phyloP scores from a whole-genome alignment of 352 stramenopile species.

The Globisporangium spinosum region DNA sequence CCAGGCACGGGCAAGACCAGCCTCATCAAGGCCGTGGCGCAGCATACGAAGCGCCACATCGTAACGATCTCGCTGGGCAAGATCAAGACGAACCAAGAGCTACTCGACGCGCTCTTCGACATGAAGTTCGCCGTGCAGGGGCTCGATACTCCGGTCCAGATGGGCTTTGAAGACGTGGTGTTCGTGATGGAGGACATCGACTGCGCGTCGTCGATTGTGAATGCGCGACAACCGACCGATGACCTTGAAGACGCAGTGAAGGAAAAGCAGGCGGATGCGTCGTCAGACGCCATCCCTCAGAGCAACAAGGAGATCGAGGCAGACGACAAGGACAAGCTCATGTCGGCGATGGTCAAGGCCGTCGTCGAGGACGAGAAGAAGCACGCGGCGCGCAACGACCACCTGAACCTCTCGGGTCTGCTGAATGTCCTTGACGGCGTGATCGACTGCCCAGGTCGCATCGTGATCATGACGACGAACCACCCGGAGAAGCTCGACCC shows the following conservation, averaged over 20 bases:
- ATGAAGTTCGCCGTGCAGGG: conserved; percentile 39
- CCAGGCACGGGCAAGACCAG: conserved; percentile 90
- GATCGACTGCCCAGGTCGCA: conserved; percentile 85
- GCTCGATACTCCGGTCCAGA: conserved; percentile 36
- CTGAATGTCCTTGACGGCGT: conserved; percentile 91
- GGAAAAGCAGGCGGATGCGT: too few relatives aligned
- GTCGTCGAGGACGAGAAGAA: conserved; percentile 2
- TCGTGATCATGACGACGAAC: conserved; percentile 93
- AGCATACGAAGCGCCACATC: conserved; percentile 74
- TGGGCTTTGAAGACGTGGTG: conserved; percentile 64
- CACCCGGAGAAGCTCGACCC: conserved; percentile 90
- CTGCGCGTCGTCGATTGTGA: conserved; percentile 50
- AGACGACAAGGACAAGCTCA: conserved; percentile 3
- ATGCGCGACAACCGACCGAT: not conserved
- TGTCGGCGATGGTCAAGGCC: conserved; percentile 35
- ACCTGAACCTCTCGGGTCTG: conserved; percentile 49
- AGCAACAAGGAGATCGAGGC: too few relatives aligned
- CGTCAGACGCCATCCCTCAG: too few relatives aligned
- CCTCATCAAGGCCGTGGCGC: conserved; percentile 86
- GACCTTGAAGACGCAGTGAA: too few relatives aligned
- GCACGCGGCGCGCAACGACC: conserved; percentile 7
- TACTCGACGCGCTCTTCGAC: conserved; percentile 62
- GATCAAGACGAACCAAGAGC: conserved; percentile 56
- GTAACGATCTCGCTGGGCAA: conserved; percentile 67
- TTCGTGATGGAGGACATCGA: conserved; percentile 28